These are phyloP conservation scores for Melampsora larici-populina DNA, from an alignment of 1,284 basidiomycete genomes.

Conservation along the genomic window DNA sequence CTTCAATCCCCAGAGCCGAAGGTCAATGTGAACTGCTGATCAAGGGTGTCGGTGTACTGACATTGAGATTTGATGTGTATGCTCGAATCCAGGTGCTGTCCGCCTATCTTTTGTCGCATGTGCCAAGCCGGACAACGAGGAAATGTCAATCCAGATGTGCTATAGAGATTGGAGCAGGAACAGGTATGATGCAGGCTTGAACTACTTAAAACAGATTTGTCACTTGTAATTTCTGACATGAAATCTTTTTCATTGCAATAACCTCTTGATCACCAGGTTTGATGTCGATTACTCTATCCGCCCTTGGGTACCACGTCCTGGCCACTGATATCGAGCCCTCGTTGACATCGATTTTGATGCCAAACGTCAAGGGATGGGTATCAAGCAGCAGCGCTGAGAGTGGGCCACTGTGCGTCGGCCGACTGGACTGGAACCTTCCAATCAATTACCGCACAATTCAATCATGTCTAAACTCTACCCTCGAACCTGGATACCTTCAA, in stretches of 20 bases:
- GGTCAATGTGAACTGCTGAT: not conserved
- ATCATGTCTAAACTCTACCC: not conserved
- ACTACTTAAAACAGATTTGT: constrained; percentile 45
- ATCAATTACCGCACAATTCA: constrained; percentile 49
- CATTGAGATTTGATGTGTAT: not conserved
- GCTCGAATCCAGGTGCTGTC: constrained; percentile 47
- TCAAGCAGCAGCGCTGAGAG: constrained; percentile 28
- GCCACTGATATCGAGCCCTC: constrained; percentile 74
- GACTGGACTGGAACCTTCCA: constrained; percentile 61
- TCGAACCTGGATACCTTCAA: not conserved
- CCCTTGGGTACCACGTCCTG: constrained; percentile 70
- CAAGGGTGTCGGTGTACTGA: not conserved
- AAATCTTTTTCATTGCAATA: not conserved
- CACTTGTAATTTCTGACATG: constrained; percentile 53
- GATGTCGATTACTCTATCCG: constrained; percentile 62
- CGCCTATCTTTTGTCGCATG: constrained; percentile 45
- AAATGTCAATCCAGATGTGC: constrained; percentile 54
- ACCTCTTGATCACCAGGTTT: constrained; percentile 46
- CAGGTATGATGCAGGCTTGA: constrained; percentile 58
- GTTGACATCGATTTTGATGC: constrained; percentile 64
- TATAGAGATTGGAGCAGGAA: constrained; percentile 77
- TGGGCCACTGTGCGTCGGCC: constrained; percentile 53
- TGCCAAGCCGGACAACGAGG: constrained; percentile 46
- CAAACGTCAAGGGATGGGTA: constrained; percentile 64
- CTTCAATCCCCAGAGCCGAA: not conserved